These are phyloP conservation scores for Mycena filopes DNA, from an alignment of 768 basidiomycete species.

Conservation along the genomic window DNA sequence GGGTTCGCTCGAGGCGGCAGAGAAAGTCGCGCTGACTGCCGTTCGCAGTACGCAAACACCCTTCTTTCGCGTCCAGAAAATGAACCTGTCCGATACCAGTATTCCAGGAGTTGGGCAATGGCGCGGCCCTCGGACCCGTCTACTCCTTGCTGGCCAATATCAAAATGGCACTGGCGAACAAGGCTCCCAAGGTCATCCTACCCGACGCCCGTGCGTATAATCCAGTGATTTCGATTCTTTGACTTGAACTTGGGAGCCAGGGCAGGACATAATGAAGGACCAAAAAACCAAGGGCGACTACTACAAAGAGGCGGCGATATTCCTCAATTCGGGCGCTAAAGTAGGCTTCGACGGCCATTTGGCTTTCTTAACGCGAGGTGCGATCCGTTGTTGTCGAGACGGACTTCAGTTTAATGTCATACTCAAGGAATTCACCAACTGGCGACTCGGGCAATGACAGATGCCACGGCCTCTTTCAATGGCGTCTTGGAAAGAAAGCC, in stretches of 20 bases:
- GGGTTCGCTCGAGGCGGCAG: slow-evolving; percentile 79
- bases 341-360: slow-evolving; percentile 66
- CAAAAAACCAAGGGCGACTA: slow-evolving; percentile 76
- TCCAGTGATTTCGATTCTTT: slow-evolving; percentile 11
- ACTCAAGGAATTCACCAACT: slow-evolving; percentile 81
- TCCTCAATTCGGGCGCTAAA: slow-evolving; percentile 73
- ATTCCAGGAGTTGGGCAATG: slow-evolving; percentile 60
- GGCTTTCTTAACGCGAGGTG: slow-evolving; percentile 76
- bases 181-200: slow-evolving; percentile 85
- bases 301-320: slow-evolving; percentile 74
- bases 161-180: slow-evolving; percentile 80
- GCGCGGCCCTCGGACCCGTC: slow-evolving; percentile 72
- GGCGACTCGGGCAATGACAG: slow-evolving; percentile 82
- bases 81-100: slow-evolving; percentile 48
- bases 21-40: slow-evolving; percentile 76
- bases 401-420: background rate
- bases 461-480: slow-evolving; percentile 86
- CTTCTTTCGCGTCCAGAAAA: slow-evolving; percentile 7
- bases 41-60: slow-evolving; percentile 64
- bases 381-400: background rate
- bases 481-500: slow-evolving; percentile 81
- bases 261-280: slow-evolving; percentile 68
- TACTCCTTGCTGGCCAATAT: slow-evolving; percentile 89
- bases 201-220: slow-evolving; percentile 73
- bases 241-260: slow-evolving; percentile 45